Base-by-base conservation (phyloP, 2,329 filamentous ascomycete species). In the Fusarium hainanense region DNA sequence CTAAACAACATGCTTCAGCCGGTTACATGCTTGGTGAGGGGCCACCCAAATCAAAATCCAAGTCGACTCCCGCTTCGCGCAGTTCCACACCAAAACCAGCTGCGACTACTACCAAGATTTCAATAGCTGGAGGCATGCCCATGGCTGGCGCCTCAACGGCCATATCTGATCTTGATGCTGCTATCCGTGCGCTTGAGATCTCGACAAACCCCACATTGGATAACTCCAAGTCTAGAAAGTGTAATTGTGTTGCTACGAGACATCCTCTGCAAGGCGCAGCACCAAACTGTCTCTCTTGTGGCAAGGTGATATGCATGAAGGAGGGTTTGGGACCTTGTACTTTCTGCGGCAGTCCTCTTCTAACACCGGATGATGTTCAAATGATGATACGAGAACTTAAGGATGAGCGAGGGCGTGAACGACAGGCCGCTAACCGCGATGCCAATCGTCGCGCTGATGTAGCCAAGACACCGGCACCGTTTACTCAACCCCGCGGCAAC, bases 311-410 rank as follows among this genome's bases (percentile, higher is more conserved):
- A 57, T 99, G 96, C 78, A 89, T 97, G 25, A 94, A 96, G 75
- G 94, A 99, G 80, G 96, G 96, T 0, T 85, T 98, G 1, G 95
- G 95, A 0, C 95, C 95, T 1, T 99, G 96, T 79, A 98, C 95
- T 0, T 98, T 93, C 76, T 99, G 96, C 81, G 89, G 90, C 1
- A 85, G 87, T 0, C 89, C 93, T 1, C 83, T 99, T 1, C 83
- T 99, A 10, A 90, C 86, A 30, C 78, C 88, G 0, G 82, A 87
- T 6, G 94, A 98, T 57, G 88, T 97, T 12, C 91, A 97, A 74
- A 89, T 87, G 34, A 97, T 99, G 88, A 92, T 98, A 50, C 87
- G 88, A 27, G 90, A 95, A 74, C 85, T 99, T 14, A 90, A 90
- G 41, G 92, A 93, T 54, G 95, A 98, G 81, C 89, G 94, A 7